Percentiles rank a stretch among this genome's conserved stretches.
phyloP scores from a whole-genome alignment of 148 eudicot genomes.

The Rhododendron griersonianum region DNA sequence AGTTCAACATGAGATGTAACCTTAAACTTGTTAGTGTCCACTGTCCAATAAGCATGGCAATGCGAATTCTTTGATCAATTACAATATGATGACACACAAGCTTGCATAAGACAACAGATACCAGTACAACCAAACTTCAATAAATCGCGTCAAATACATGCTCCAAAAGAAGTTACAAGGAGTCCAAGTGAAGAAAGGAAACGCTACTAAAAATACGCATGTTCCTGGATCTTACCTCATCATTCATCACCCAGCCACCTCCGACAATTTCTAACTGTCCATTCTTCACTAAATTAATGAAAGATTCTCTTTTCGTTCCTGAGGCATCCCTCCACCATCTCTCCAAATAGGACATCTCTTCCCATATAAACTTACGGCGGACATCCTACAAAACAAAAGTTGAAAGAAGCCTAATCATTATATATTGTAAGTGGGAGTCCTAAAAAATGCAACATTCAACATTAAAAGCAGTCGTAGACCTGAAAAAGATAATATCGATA shows the following conservation, averaged over 20 bases:
- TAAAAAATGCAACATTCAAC: neutral
- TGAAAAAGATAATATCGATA: neutral
- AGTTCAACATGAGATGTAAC: neutral
- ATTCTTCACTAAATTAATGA: conserved; percentile 58
- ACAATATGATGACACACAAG: neutral
- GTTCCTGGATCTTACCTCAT: conserved; percentile 57
- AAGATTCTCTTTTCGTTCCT: conserved; percentile 52
- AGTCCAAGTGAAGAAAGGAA: neutral
- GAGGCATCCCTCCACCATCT: conserved; percentile 99
- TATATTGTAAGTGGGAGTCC: neutral
- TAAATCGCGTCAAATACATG: neutral
- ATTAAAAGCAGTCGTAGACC: neutral
- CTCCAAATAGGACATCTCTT: conserved; percentile 99
- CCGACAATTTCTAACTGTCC: conserved; percentile 97
- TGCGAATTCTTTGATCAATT: neutral
- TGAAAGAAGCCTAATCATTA: neutral
- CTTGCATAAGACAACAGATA: neutral
- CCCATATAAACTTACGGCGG: conserved; percentile 98
- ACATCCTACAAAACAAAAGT: conserved; percentile 50
- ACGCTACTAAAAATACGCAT: neutral
- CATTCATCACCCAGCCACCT: conserved; percentile 99
- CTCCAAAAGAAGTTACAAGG: neutral
- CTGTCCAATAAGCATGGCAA: neutral
- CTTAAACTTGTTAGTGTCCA: neutral
- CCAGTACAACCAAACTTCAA: neutral